Conservation (phyloP, 2,329 filamentous ascomycete genomes). For the Aureobasidium lini region DNA sequence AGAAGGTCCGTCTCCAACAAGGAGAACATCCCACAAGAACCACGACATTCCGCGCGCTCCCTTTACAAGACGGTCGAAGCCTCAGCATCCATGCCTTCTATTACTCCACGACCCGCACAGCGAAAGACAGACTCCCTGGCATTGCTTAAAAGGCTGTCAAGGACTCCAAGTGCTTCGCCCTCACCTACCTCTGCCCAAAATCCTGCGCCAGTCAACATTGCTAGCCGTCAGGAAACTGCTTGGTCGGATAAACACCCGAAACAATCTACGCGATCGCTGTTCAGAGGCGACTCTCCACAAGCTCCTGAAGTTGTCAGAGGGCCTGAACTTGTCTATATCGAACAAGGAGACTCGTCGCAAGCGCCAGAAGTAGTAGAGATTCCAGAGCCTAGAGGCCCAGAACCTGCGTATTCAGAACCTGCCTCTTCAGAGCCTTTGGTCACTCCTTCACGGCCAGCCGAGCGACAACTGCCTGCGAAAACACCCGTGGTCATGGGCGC, state of each 20-base stretch:
- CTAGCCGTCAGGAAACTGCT: background rate
- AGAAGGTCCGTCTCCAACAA: conserved; percentile 23
- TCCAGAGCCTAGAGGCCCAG: background rate
- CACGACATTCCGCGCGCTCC: background rate
- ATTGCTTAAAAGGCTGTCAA: conserved; percentile 38
- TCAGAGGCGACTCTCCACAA: conserved; percentile 1
- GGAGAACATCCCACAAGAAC: conserved; percentile 22
- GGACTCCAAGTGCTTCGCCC: conserved; percentile 39
- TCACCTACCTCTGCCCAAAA: conserved; percentile 29
- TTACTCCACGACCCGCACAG: conserved; percentile 17
- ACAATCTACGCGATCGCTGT: background rate
- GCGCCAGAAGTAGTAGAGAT: conserved; percentile 13
- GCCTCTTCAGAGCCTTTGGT: background rate
- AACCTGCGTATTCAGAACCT: background rate
- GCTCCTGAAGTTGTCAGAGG: conserved; percentile 6
- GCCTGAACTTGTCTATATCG: background rate
- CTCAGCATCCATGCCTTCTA: conserved; percentile 16
- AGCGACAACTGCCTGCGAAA: conserved; percentile 22
- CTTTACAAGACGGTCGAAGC: conserved; percentile 30
- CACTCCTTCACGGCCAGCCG: background rate
- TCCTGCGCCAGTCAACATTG: background rate
- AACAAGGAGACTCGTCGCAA: conserved; percentile 12
- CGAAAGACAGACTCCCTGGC: conserved; percentile 38
- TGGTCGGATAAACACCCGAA: conserved; percentile 9
- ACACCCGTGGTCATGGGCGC: conserved; percentile 41